Evolutionary conservation across 139 green algal species (phyloP), one percentile per base, ranked within the genome.

Genomic region (Chlamydomonas urium): DNA sequence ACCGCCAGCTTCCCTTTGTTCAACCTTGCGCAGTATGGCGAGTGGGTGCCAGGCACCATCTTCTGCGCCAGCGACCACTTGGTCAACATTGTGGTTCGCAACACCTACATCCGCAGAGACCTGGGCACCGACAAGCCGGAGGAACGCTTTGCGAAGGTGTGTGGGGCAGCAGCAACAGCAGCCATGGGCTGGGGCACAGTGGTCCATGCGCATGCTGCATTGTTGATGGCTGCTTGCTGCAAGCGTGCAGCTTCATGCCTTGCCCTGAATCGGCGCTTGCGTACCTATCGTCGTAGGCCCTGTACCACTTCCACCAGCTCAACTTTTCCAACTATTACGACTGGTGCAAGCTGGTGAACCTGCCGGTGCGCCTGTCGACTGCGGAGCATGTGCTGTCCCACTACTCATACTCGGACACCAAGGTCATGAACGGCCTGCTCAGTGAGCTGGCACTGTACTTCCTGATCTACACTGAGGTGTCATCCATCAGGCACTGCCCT

Each of bases 381-480:
- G n/a, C n/a, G n/a, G n/a, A n/a, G n/a, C n/a, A n/a, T n/a, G n/a
- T n/a, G n/a, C n/a, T n/a, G n/a, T n/a, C n/a, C n/a, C n/a, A n/a
- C n/a, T n/a, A n/a, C n/a, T n/a, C n/a, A n/a, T n/a, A n/a, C n/a
- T n/a, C n/a, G n/a, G n/a, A n/a, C n/a, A n/a, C n/a, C n/a, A n/a
- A n/a, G n/a, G n/a, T n/a, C n/a, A n/a, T n/a, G n/a, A 70, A 80
- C 42, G 75, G 73, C n/a, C 66, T 81, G 58, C 53, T 83, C 35
- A 62, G 56, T 19, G 86, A 93, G 81, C 79, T 93, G 47, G 72
- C 77, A 2, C 72, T 96, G n/a, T 96, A 85, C 73, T 92, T 93
- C 74, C 79, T 96, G 47, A 83, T 96, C 50, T 96, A 85, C 75
- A 76, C 74, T 29, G 79, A 85, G 38, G 36, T 59, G 0, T 67